These are phyloP conservation scores for Monosporascus sp. DNA, from an alignment of 2,329 filamentous ascomycete species.

Conservation along the genomic window DNA sequence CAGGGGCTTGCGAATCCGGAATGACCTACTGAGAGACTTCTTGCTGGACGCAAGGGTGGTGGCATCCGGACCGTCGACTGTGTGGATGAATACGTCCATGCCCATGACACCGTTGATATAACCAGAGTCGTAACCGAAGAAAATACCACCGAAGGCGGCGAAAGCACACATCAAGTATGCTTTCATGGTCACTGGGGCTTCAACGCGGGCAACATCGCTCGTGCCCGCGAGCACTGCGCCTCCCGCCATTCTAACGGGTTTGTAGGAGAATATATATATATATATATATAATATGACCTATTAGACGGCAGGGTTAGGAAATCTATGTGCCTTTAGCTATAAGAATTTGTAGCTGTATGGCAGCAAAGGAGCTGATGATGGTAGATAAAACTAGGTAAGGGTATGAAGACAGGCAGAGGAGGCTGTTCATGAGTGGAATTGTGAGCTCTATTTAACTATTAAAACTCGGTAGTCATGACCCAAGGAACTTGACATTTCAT, in stretches of 20 bases:
- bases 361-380: too few relatives aligned
- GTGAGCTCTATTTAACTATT: too few relatives aligned
- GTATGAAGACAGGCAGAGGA: too few relatives aligned
- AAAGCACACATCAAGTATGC: constrained; percentile 36
- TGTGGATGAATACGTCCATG: constrained; percentile 31
- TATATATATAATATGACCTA: neutral
- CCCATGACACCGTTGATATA: constrained; percentile 35
- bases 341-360: too few relatives aligned
- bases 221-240: constrained; percentile 30
- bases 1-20: neutral
- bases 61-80: constrained; percentile 27
- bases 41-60: constrained; percentile 34
- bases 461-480: too few relatives aligned
- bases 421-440: too few relatives aligned
- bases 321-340: too few relatives aligned
- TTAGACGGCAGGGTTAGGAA: neutral
- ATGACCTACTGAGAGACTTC: constrained; percentile 38
- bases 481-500: too few relatives aligned
- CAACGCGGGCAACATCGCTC: constrained; percentile 47
- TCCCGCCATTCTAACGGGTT: constrained; percentile 20
- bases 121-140: constrained; percentile 36
- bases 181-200: constrained; percentile 53
- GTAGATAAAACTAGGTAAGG: too few relatives aligned
- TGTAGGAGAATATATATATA: neutral
- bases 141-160: constrained; percentile 31